These are phyloP conservation scores for Chlorella sp. DNA, from an alignment of 139 green algal genomes.

Conservation along the genomic window DNA sequence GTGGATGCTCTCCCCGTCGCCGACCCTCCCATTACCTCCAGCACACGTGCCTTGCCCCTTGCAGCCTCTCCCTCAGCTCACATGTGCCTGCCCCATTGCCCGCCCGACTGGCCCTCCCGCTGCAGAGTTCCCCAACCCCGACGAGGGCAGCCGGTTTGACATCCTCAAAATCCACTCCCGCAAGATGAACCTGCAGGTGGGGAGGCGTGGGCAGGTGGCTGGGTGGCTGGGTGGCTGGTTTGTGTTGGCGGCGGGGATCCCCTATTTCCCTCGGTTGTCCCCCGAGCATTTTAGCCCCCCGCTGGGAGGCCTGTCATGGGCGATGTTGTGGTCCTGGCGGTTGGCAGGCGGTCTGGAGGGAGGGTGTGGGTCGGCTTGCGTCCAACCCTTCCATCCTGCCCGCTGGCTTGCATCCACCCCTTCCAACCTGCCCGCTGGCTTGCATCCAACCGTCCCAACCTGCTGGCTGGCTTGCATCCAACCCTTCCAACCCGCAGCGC, in stretches of 20 bases:
- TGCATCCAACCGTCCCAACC: background rate
- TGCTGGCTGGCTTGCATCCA: background rate
- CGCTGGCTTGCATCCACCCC: background rate
- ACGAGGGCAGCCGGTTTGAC: constrained; percentile 88
- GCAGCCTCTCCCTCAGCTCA: too few relatives aligned
- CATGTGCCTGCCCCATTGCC: too few relatives aligned
- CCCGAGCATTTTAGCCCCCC: too few relatives aligned
- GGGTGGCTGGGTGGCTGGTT: background rate
- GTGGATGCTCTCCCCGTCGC: too few relatives aligned
- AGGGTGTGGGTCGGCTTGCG: background rate
- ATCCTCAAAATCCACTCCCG: constrained; percentile 96
- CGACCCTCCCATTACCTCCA: too few relatives aligned
- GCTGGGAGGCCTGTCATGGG: too few relatives aligned
- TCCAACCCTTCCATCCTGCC: background rate
- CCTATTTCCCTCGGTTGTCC: too few relatives aligned
- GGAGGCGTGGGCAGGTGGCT: background rate
- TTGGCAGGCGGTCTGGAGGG: too few relatives aligned
- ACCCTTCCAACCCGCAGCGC: constrained; percentile 34
- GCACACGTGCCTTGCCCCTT: too few relatives aligned
- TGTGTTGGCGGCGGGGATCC: too few relatives aligned
- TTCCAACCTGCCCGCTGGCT: background rate
- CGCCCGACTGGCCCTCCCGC: too few relatives aligned
- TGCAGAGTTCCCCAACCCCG: constrained; percentile 97
- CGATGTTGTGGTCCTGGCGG: too few relatives aligned
- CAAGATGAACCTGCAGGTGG: constrained; percentile 90